A percentile compares a stretch with the other conserved stretches of the same genome.
These are phyloP conservation scores for Pseudohyphozyma bogoriensis DNA, from an alignment of 768 basidiomycete species.

Conservation along the genomic window DNA sequence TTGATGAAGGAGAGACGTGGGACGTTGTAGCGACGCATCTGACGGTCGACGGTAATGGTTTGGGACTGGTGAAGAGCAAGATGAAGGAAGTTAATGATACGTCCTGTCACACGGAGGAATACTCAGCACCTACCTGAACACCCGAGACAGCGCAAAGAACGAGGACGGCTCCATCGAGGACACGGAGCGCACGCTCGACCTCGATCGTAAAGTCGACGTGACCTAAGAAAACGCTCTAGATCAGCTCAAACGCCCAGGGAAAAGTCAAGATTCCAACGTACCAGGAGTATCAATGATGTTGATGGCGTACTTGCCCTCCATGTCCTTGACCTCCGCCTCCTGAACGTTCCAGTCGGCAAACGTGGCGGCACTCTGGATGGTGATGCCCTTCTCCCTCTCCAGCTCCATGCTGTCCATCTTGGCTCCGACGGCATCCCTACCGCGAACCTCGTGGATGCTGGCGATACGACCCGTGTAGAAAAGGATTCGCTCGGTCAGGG, in stretches of 20 bases:
- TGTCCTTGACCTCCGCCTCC: conserved; percentile 37
- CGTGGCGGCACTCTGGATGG: conserved; percentile 96
- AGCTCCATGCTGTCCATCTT: conserved; percentile 99
- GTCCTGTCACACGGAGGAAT: background rate
- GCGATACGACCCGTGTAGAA: conserved; percentile 93
- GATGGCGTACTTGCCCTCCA: conserved; percentile 70
- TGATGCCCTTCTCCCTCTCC: conserved; percentile 97
- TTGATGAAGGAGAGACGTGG: conserved; percentile 94
- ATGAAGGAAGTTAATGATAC: background rate
- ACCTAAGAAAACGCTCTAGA: conserved; percentile 47
- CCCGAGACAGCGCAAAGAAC: conserved; percentile 96
- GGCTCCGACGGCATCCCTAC: conserved; percentile 88
- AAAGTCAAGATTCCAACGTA: conserved; percentile 34
- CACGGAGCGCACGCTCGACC: conserved; percentile 90
- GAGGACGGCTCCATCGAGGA: conserved; percentile 89
- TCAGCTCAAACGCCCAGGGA: background rate
- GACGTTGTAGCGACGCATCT: conserved; percentile 95
- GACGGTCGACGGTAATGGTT: conserved; percentile 96
- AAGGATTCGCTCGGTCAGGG: conserved; percentile 86
- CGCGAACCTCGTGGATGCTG: conserved; percentile 96
- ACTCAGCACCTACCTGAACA: conserved; percentile 57
- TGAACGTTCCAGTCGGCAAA: conserved; percentile 82
- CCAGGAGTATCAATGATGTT: conserved; percentile 99
- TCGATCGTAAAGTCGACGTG: conserved; percentile 99
- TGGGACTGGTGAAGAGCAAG: conserved; percentile 55